Percentiles rank a stretch among this genome's conserved stretches.
phyloP scores from a whole-genome alignment of 176 grass and related monocot genomes.

The Hordeum marinum region DNA sequence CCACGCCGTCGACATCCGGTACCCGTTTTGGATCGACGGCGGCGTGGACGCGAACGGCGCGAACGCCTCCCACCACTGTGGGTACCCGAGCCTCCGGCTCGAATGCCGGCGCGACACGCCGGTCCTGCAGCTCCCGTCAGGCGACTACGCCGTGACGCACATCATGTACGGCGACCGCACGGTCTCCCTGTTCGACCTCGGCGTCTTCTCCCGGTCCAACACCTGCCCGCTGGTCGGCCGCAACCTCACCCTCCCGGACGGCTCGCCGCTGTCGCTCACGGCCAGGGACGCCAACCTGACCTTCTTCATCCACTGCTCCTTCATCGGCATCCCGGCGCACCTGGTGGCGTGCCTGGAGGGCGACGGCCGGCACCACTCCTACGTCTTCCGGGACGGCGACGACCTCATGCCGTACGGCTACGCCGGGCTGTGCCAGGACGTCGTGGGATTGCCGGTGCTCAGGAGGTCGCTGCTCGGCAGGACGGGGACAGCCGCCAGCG shows the following conservation, averaged over 20 bases:
- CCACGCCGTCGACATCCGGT: constrained; percentile 45
- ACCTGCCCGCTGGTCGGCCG: constrained; percentile 40
- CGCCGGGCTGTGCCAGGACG: constrained; percentile 20
- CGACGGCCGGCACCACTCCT: constrained; percentile 46
- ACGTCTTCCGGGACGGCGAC: constrained; percentile 54
- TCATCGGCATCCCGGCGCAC: constrained; percentile 26
- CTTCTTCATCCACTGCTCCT: constrained; percentile 50
- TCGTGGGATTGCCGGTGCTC: constrained; percentile 40
- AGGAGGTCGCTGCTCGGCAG: constrained; percentile 19
- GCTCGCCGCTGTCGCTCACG: constrained; percentile 24
- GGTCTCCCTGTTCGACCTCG: constrained; percentile 34
- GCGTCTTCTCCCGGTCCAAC: constrained; percentile 40
- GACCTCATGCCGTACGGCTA: constrained; percentile 6
- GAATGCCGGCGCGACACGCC: constrained; percentile 25
- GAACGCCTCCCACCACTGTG: constrained; percentile 18
- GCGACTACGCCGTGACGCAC: constrained; percentile 40
- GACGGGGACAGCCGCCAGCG: not conserved
- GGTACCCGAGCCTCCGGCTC: constrained; percentile 36
- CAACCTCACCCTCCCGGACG: constrained; percentile 28
- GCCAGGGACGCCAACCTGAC: constrained; percentile 34
- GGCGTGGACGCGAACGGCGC: not conserved
- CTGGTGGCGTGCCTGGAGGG: constrained; percentile 48
- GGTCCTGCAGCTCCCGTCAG: constrained; percentile 41
- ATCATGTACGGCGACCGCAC: constrained; percentile 35
- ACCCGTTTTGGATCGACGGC: constrained; percentile 49